Conservation (phyloP, 208 protist species). For the Angomonas desouzai region DNA sequence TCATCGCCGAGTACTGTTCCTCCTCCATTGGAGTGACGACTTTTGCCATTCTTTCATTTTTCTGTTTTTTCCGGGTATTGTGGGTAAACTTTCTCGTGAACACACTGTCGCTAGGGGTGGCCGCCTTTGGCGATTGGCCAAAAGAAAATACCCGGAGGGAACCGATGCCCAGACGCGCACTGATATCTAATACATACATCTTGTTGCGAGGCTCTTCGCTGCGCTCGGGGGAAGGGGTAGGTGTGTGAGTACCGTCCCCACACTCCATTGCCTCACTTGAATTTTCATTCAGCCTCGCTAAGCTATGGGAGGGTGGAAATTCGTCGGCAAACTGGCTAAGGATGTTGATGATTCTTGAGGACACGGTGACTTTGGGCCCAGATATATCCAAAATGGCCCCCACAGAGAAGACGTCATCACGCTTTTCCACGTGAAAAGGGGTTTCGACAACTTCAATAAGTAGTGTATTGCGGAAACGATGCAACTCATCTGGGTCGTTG, state of each 20-base stretch:
- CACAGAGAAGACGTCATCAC: constrained; percentile 24
- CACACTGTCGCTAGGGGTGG: background rate
- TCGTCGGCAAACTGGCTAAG: constrained; percentile 55
- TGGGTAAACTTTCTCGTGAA: constrained; percentile 5
- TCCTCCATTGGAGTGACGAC: constrained; percentile 12
- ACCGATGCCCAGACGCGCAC: constrained; percentile 29
- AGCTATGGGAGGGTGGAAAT: constrained; percentile 4
- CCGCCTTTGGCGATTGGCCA: background rate
- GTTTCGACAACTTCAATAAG: constrained; percentile 50
- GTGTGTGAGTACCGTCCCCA: background rate
- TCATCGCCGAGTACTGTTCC: background rate
- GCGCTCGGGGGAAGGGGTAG: background rate
- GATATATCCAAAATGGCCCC: constrained; percentile 62
- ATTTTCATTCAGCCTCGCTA: background rate
- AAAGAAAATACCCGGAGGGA: constrained; percentile 28
- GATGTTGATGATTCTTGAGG: constrained; percentile 61
- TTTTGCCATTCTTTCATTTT: constrained; percentile 8
- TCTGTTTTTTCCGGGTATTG: background rate
- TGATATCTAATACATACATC: constrained; percentile 23
- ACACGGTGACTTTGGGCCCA: constrained; percentile 51
- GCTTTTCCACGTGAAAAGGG: constrained; percentile 49
- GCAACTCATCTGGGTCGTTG: constrained; percentile 39
- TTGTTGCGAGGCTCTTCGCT: background rate
- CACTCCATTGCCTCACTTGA: background rate
- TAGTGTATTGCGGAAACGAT: constrained; percentile 47